Evolutionary conservation across 1,284 basidiomycete species (phyloP).

Genomic region (Caloboletus firmus): DNA sequence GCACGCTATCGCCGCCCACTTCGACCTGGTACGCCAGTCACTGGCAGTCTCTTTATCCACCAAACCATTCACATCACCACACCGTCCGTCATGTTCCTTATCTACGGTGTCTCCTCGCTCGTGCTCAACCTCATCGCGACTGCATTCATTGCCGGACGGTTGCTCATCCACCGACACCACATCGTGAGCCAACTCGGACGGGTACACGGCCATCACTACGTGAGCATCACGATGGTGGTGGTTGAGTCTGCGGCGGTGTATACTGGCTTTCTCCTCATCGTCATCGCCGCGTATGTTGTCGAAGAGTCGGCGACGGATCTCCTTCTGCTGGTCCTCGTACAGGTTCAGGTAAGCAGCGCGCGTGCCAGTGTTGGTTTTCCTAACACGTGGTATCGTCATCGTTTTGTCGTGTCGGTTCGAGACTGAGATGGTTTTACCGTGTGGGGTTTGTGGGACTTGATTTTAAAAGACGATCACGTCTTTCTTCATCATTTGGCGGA

Average conservation of each 20-base stretch:
- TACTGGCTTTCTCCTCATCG: constrained; percentile 6
- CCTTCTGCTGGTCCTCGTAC: constrained; percentile 5
- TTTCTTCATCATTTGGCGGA: constrained; percentile 15
- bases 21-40: neutral
- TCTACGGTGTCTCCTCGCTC: constrained; percentile 10
- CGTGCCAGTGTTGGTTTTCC: too few relatives aligned
- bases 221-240: constrained; percentile 2
- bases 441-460: neutral
- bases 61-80: neutral
- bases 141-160: constrained; percentile 14
- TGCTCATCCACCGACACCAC: constrained; percentile 9
- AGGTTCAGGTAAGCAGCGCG: constrained; percentile 12
- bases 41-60: constrained; percentile 7
- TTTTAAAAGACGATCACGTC: constrained; percentile 10
- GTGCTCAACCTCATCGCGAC: constrained; percentile 14
- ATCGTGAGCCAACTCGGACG: constrained; percentile 9
- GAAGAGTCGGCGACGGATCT: constrained; percentile 6
- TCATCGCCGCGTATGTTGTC: constrained; percentile 5
- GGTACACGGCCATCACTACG: constrained; percentile 8
- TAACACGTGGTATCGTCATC: neutral
- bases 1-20: neutral
- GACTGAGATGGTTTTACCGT: neutral
- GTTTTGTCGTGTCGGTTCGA: neutral
- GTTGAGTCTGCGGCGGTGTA: constrained; percentile 19
- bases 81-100: neutral